phyloP scores from a whole-genome alignment of 371 early-diverging fungal genomes.

The Mortierella sp. region DNA sequence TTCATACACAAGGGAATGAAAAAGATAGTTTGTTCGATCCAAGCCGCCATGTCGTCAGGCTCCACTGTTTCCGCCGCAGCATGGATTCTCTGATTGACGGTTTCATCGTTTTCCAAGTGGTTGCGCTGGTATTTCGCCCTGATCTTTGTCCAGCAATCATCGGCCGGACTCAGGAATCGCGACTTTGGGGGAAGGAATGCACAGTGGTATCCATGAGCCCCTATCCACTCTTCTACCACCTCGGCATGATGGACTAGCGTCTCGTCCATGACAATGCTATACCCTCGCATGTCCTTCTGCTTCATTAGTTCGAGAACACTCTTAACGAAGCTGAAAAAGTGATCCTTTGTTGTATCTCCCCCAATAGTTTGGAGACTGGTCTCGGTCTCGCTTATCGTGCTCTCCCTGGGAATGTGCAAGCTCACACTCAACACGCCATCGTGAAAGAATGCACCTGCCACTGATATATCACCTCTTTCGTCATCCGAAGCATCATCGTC shows the following conservation, averaged over 20 bases:
- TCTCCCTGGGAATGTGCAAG: not conserved
- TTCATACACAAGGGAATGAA: not conserved
- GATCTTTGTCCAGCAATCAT: not conserved
- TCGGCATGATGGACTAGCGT: not conserved
- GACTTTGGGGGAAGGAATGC: not conserved
- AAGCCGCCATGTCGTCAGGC: not conserved
- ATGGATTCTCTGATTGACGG: not conserved
- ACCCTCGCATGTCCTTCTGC: not conserved
- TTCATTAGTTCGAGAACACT: not conserved
- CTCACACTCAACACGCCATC: not conserved
- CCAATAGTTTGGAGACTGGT: no score
- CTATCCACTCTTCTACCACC: not conserved
- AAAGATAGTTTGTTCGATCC: not conserved
- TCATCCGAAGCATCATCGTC: not conserved
- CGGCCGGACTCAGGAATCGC: not conserved
- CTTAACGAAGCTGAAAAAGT: not conserved
- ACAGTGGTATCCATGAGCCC: not conserved
- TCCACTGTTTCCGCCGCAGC: not conserved
- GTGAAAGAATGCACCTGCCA: not conserved
- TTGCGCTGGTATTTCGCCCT: not conserved
- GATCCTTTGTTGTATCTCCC: not conserved
- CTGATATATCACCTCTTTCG: not conserved
- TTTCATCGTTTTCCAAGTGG: not conserved
- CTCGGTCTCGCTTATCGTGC: no score
- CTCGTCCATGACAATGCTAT: not conserved